Evolutionary conservation across 805 yeast genomes (phyloP).

Genomic region (Yamadazyma philogaea): DNA sequence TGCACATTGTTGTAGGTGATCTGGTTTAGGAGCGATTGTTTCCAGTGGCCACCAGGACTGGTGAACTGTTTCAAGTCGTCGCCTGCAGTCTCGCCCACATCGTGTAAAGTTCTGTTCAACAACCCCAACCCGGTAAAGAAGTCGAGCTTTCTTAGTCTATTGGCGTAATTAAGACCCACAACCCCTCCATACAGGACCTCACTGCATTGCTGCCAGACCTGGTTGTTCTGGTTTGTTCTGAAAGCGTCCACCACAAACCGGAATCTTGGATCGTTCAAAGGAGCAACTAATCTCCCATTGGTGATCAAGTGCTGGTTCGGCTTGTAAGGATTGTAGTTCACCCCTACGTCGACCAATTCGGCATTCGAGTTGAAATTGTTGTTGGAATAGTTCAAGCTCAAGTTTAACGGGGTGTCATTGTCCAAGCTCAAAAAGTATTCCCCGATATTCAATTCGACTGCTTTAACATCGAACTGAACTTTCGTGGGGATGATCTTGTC

Average conservation of each 20-base stretch:
- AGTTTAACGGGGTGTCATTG: conserved; percentile 36
- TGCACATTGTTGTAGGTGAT: conserved; percentile 21
- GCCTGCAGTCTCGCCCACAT: conserved; percentile 50
- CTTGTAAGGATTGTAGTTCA: conserved; percentile 53
- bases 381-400: conserved; percentile 39
- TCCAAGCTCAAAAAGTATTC: conserved; percentile 35
- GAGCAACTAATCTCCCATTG: conserved; percentile 43
- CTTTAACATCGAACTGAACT: conserved; percentile 39
- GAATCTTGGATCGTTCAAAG: conserved; percentile 44
- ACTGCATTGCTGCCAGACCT: conserved; percentile 52
- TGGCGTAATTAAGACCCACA: conserved; percentile 45
- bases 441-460: conserved; percentile 36
- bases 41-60: conserved; percentile 33
- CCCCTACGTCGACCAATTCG: conserved; percentile 47
- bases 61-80: conserved; percentile 34
- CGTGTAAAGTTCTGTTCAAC: conserved; percentile 53
- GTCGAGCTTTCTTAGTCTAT: conserved; percentile 18
- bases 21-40: conserved; percentile 30
- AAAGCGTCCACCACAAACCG: conserved; percentile 35
- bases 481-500: conserved; percentile 45
- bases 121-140: conserved; percentile 55
- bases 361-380: conserved; percentile 49
- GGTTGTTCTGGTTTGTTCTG: conserved; percentile 20
- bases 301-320: conserved; percentile 45
- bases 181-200: conserved; percentile 52